These are phyloP conservation scores for Ogataea hybrid DNA, from an alignment of 1,139 yeast genomes.

Conservation along the genomic window DNA sequence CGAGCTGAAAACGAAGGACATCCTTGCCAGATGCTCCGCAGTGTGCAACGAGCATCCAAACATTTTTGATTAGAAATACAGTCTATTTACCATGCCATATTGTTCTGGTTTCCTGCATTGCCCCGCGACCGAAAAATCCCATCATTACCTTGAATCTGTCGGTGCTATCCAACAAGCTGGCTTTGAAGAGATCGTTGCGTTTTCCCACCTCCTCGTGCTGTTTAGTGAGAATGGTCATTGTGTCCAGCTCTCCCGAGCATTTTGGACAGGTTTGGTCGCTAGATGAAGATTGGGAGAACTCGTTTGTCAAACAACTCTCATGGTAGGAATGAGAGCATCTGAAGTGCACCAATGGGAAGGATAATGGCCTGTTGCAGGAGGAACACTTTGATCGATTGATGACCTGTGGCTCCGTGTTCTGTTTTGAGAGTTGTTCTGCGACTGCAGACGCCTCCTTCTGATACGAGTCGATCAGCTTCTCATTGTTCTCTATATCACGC, in stretches of 20 bases:
- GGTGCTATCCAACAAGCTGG: constrained; percentile 54
- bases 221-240: constrained; percentile 54
- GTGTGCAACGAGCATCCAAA: constrained; percentile 17
- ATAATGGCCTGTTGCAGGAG: constrained; percentile 66
- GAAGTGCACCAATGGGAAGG: constrained; percentile 81
- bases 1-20: constrained; percentile 30
- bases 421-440: constrained; percentile 49
- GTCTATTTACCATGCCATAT: constrained; percentile 12
- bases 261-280: constrained; percentile 55
- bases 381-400: constrained; percentile 72
- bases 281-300: constrained; percentile 29
- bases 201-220: constrained; percentile 64
- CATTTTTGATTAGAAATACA: constrained; percentile 13
- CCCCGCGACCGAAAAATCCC: constrained; percentile 87
- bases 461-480: constrained; percentile 65
- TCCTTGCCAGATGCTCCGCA: constrained; percentile 25
- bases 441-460: constrained; percentile 62
- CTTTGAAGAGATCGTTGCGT: constrained; percentile 60
- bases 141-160: constrained; percentile 74
- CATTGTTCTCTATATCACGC: constrained; percentile 66
- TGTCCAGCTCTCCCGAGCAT: constrained; percentile 68
- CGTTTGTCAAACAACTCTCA: constrained; percentile 65
- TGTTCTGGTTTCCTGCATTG: constrained; percentile 47
- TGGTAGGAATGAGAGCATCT: constrained; percentile 88
- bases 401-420: constrained; percentile 54